Evolutionary conservation across 106 monocot genomes (phyloP), one percentile per base, ranked within the genome.

Genomic region (Agapanthus africanus): DNA sequence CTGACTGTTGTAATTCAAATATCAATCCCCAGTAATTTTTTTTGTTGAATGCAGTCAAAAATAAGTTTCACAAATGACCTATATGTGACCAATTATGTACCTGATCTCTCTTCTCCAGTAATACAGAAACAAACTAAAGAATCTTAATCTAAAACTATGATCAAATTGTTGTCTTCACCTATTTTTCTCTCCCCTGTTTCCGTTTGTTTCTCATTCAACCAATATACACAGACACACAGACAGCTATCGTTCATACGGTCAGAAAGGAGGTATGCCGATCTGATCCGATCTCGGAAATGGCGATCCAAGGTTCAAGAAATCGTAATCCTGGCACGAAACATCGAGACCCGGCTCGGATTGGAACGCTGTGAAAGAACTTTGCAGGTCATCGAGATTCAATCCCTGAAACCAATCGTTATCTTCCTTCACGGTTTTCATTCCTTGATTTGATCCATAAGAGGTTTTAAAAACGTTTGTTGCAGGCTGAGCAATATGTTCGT

Each of bases 271-370:
- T 2, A 65, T 34, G 59, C 27, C 60, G 38, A 34, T 13, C 30
- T 65, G 71, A 65, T 39, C 66, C 11, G 64, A 19, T 38, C 22
- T 77, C 63, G 52, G 36, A 0, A 27, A 44, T 36, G 76, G 76
- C 7, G 67, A 72, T 33, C 63, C 8, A 21, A 77, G 64, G 0
- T 27, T 9, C 0, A 54, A 31, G 13, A 71, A 73, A 52, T 36
- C 73, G 66, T 32, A 79, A 63, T 79, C 82, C 27, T 79, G 79
- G 54, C 56, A 67, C 11, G 70, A 44, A 8, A 41, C 7, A 28
- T 65, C 73, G 16, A 67, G 0, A 2, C 21, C 4, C 0, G 68
- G 49, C 8, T 47, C 19, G 14, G 56, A 6, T 57, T 30, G 56
- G 23, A 57, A 57, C 15, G 27, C 56, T 30, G 56, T 13, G 4